phyloP scores from a whole-genome alignment of 1,284 basidiomycete species.

The Trichosporon sp. region DNA sequence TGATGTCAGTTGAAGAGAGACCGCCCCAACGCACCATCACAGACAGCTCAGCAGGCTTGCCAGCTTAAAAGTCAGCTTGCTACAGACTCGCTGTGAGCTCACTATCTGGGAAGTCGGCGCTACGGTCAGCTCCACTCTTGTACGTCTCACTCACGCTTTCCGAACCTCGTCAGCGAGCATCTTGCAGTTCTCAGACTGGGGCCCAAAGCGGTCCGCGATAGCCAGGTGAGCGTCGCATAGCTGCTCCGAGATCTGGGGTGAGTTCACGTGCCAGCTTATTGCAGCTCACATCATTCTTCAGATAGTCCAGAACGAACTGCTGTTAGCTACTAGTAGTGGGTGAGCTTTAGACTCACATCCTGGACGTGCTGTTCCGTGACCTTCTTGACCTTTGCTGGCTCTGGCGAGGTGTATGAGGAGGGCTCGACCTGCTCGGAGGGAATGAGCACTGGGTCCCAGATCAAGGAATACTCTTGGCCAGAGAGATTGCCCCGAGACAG shows the following conservation, averaged over 20 bases:
- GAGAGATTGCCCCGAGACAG: constrained; percentile 32
- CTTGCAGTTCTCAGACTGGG: constrained; percentile 20
- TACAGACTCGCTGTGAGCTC: background rate
- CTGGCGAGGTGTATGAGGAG: constrained; percentile 16
- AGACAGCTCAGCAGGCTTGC: background rate
- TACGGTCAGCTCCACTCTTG: background rate
- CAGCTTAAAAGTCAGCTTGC: constrained; percentile 7
- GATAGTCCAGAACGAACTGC: constrained; percentile 31
- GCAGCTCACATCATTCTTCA: constrained; percentile 23
- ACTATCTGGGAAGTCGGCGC: constrained; percentile 29
- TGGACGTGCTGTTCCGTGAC: constrained; percentile 25
- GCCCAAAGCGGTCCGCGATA: constrained; percentile 24
- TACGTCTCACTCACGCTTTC: constrained; percentile 22
- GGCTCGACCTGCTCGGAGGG: constrained; percentile 14
- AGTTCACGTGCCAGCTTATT: background rate
- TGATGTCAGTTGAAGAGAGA: background rate
- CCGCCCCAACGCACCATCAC: background rate
- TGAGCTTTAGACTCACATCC: constrained; percentile 4
- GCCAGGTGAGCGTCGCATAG: constrained; percentile 29
- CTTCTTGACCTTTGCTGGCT: constrained; percentile 15
- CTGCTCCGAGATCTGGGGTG: constrained; percentile 24
- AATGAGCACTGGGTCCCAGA: constrained; percentile 28
- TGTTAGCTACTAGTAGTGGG: background rate
- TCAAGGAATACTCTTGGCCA: constrained; percentile 31
- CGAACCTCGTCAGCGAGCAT: constrained; percentile 21